A percentile compares a stretch with the other conserved stretches of the same genome.
Evolutionary conservation across 495 filamentous ascomycete genomes (phyloP).

Genomic region (Penicillium lividum): DNA sequence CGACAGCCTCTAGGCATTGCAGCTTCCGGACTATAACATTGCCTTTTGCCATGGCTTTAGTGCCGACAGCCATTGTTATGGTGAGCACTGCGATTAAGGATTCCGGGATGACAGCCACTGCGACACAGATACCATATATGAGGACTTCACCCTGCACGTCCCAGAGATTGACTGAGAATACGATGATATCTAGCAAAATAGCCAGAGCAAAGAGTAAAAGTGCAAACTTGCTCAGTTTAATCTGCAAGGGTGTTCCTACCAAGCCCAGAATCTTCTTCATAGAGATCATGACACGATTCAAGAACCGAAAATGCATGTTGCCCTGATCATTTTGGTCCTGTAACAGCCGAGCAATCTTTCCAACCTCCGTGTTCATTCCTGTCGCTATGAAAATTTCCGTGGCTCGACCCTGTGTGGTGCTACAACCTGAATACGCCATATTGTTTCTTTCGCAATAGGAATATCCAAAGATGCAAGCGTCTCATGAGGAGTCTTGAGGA

Average conservation of each 20-base stretch:
- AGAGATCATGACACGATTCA: constrained; percentile 58
- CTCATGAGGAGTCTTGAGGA: constrained; percentile 64
- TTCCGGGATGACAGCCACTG: constrained; percentile 74
- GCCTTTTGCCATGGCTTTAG: constrained; percentile 71
- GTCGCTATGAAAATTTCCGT: constrained; percentile 66
- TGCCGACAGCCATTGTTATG: constrained; percentile 71
- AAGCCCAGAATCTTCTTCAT: constrained; percentile 65
- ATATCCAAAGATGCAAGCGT: constrained; percentile 58
- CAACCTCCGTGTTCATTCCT: constrained; percentile 81
- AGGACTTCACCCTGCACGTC: constrained; percentile 68
- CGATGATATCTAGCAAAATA: constrained; percentile 73
- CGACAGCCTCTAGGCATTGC: constrained; percentile 78
- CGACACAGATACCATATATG: constrained; percentile 77
- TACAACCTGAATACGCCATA: constrained; percentile 69
- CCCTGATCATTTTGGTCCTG: constrained; percentile 59
- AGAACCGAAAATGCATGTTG: constrained; percentile 61
- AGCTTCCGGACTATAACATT: constrained; percentile 81
- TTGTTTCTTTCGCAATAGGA: constrained; percentile 67
- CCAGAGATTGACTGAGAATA: constrained; percentile 76
- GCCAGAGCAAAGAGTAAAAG: constrained; percentile 74
- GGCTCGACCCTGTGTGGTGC: constrained; percentile 67
- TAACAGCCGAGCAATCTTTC: constrained; percentile 69
- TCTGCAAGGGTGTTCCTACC: constrained; percentile 79
- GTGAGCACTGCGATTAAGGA: constrained; percentile 73
- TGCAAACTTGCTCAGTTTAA: constrained; percentile 77